phyloP scores from a whole-genome alignment of 371 early-diverging fungal species.

The Rhizomucor pusillus region DNA sequence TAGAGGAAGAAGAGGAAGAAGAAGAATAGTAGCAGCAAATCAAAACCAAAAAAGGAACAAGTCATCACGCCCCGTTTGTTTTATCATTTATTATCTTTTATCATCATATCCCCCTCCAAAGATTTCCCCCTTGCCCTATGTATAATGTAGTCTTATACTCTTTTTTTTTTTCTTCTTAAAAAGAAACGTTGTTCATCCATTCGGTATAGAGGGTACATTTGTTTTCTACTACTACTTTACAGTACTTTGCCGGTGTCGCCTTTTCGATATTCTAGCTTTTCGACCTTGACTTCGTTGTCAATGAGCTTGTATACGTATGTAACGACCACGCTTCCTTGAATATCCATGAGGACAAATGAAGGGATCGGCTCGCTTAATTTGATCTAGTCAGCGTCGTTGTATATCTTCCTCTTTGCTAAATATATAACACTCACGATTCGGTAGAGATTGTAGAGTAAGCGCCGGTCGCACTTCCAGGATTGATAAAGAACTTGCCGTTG shows the following conservation, averaged over 20 bases:
- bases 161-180: background rate
- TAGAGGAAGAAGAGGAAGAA: slow-evolving; percentile 18
- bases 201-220: background rate
- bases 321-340: slow-evolving; percentile 74
- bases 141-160: background rate
- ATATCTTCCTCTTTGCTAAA: background rate
- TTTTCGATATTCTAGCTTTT: slow-evolving; percentile 84
- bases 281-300: slow-evolving; percentile 89
- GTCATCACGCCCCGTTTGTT: background rate
- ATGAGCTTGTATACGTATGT: slow-evolving; percentile 92
- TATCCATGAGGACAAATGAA: slow-evolving; percentile 94
- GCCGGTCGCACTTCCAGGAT: slow-evolving; percentile 95
- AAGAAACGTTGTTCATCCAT: background rate
- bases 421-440: slow-evolving; percentile 29
- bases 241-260: slow-evolving; percentile 37
- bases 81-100: background rate
- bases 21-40: slow-evolving; percentile 1
- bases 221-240: slow-evolving; percentile 11
- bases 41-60: background rate
- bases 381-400: background rate
- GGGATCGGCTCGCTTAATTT: slow-evolving; percentile 64
- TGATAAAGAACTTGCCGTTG: slow-evolving; percentile 88
- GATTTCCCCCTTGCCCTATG: too few species aligned
- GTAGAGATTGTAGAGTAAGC: slow-evolving; percentile 60
- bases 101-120: background rate